phyloP scores from a whole-genome alignment of 2,329 filamentous ascomycete genomes.

The Xylaria sp. region DNA sequence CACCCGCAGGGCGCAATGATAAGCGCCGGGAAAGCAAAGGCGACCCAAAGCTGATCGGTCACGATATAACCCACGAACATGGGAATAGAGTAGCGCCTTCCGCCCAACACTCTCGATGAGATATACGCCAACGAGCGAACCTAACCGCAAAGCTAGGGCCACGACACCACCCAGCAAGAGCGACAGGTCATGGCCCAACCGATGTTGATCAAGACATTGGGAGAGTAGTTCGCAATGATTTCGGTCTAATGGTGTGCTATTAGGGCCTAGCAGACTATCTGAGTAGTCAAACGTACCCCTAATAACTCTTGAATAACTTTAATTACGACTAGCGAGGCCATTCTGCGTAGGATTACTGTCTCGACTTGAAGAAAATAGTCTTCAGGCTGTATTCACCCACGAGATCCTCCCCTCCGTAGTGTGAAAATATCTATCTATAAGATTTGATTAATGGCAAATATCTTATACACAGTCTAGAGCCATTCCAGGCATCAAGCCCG shows the following conservation, averaged over 20 bases:
- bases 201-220: neutral
- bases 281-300: neutral
- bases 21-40: slow-evolving; percentile 10
- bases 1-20: slow-evolving; percentile 7
- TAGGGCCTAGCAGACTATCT: neutral
- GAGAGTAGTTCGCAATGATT: slow-evolving; percentile 12
- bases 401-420: slow-evolving; percentile 8
- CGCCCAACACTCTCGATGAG: slow-evolving; percentile 8
- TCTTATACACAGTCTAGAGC: neutral
- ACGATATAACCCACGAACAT: slow-evolving; percentile 17
- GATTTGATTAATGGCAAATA: neutral
- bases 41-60: slow-evolving; percentile 8
- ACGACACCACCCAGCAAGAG: slow-evolving; percentile 2
- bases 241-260: slow-evolving; percentile 2
- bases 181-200: neutral
- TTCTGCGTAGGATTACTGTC: slow-evolving; percentile 10
- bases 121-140: slow-evolving; percentile 10
- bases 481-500: neutral
- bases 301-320: slow-evolving; percentile 14
- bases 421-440: slow-evolving; percentile 6
- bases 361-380: slow-evolving; percentile 7
- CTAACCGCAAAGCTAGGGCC: slow-evolving; percentile 1
- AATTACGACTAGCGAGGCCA: neutral
- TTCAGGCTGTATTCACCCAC: slow-evolving; percentile 13
- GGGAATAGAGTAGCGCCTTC: slow-evolving; percentile 10